Conservation (phyloP, 345 rosid genomes). For the Hibiscus trionum region DNA sequence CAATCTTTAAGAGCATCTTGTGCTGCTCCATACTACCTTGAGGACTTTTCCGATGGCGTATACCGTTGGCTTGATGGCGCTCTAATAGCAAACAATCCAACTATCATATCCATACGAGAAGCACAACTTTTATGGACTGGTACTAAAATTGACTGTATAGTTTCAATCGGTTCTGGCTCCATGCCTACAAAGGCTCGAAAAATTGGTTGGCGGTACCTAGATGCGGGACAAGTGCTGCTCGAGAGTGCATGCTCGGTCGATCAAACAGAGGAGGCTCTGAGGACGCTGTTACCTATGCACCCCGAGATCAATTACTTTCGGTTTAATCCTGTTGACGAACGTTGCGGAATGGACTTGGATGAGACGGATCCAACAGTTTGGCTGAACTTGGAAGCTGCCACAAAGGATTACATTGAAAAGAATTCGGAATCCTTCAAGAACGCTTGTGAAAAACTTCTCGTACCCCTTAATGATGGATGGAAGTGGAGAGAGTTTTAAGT, state of each 20-base stretch:
- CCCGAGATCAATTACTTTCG: slow-evolving; percentile 88
- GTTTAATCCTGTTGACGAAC: slow-evolving; percentile 95
- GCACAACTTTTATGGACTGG: slow-evolving; percentile 99
- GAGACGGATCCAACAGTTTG: slow-evolving; percentile 97
- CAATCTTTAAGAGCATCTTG: slow-evolving; percentile 98
- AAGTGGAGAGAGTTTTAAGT: no score
- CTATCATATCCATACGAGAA: slow-evolving; percentile 85
- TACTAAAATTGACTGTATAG: slow-evolving; percentile 83
- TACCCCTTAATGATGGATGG: no score
- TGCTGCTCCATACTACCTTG: slow-evolving; percentile 98
- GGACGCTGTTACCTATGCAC: slow-evolving; percentile 80
- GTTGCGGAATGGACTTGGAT: slow-evolving; percentile 94
- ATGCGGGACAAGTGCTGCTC: slow-evolving; percentile 91
- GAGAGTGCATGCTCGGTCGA: slow-evolving; percentile 99
- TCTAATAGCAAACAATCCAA: slow-evolving; percentile 93
- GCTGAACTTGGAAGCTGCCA: slow-evolving; percentile 85
- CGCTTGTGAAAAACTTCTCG: slow-evolving; percentile 20
- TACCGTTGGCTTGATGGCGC: slow-evolving; percentile 99
- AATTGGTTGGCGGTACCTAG: slow-evolving; percentile 99
- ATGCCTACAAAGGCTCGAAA: slow-evolving; percentile 87
- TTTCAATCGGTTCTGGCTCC: slow-evolving; percentile 92
- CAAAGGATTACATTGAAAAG: slow-evolving; percentile 62
- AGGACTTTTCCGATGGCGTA: slow-evolving; percentile 89
- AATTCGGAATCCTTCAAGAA: slow-evolving; percentile 50
- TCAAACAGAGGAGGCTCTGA: slow-evolving; percentile 87